Conservation (phyloP, 2,329 filamentous ascomycete genomes). For the Diaporthe sp. region DNA sequence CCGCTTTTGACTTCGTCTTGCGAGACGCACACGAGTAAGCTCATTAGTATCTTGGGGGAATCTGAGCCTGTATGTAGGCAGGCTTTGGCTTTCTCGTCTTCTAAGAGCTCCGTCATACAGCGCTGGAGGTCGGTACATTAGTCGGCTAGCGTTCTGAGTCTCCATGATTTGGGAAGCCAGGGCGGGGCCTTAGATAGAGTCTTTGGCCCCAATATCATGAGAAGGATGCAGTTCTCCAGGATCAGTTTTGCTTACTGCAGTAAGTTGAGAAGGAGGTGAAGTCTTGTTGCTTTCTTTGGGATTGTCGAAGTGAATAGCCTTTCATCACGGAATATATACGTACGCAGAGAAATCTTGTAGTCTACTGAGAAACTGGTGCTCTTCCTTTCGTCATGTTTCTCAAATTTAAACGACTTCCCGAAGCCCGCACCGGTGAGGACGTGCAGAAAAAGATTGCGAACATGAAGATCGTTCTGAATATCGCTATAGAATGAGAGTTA, state of each 20-base stretch:
- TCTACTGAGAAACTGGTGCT: too few species aligned
- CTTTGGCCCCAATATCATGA: slow-evolving; percentile 43
- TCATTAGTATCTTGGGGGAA: neutral
- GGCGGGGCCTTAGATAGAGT: slow-evolving; percentile 48
- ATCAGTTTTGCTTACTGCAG: slow-evolving; percentile 23
- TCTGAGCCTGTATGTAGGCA: neutral
- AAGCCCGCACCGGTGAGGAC: slow-evolving; percentile 22
- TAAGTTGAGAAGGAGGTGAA: too few species aligned
- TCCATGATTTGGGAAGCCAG: slow-evolving; percentile 60
- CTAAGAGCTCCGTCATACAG: slow-evolving; percentile 48
- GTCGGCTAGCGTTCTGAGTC: slow-evolving; percentile 42
- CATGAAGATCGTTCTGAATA: too few species aligned
- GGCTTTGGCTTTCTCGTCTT: slow-evolving; percentile 45
- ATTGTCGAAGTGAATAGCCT: too few species aligned
- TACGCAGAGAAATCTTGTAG: slow-evolving; percentile 20
- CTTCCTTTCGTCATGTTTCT: slow-evolving; percentile 38
- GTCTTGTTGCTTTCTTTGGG: too few species aligned
- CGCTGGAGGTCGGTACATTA: slow-evolving; percentile 44
- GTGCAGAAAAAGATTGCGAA: slow-evolving; percentile 22
- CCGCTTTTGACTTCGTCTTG: neutral
- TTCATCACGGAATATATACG: too few species aligned
- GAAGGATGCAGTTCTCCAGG: slow-evolving; percentile 46
- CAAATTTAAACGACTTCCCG: slow-evolving; percentile 37
- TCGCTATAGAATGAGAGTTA: too few species aligned
- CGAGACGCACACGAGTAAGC: slow-evolving; percentile 18